These are phyloP conservation scores for Hypholoma fasciculare DNA, from an alignment of 768 basidiomycete genomes.

Conservation along the genomic window DNA sequence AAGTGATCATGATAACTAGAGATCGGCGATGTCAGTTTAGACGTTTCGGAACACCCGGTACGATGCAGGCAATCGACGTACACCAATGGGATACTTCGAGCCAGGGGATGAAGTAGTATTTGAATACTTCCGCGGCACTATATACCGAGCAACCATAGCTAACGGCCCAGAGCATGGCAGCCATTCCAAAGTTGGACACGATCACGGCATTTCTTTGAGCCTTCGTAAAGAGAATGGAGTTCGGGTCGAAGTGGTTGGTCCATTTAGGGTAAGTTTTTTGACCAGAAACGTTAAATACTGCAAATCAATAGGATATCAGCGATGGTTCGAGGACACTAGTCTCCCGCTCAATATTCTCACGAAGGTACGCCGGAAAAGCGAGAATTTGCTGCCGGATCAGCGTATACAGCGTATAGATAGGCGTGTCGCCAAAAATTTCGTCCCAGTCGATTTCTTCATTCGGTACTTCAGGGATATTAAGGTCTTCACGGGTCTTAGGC, in stretches of 20 bases:
- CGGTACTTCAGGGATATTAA: constrained; percentile 44
- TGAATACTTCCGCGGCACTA: constrained; percentile 41
- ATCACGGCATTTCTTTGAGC: constrained; percentile 52
- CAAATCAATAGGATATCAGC: constrained; percentile 8
- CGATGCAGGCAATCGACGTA: constrained; percentile 21
- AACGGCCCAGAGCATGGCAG: constrained; percentile 44
- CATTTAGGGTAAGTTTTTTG: constrained; percentile 58
- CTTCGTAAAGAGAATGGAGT: constrained; percentile 55
- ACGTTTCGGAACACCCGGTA: too few relatives aligned
- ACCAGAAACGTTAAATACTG: constrained; percentile 64
- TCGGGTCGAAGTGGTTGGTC: constrained; percentile 69
- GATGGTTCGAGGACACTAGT: constrained; percentile 6
- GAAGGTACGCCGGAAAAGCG: constrained; percentile 61
- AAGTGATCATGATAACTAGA: constrained; percentile 54
- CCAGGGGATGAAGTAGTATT: constrained; percentile 56
- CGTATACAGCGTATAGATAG: constrained; percentile 57
- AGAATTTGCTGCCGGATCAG: constrained; percentile 58
- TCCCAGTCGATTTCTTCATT: constrained; percentile 45
- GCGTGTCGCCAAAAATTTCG: constrained; percentile 59
- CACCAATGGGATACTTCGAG: constrained; percentile 57
- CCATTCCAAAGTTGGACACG: constrained; percentile 58
- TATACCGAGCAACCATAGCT: constrained; percentile 33
- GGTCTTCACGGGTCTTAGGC: constrained; percentile 57
- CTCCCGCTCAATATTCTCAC: constrained; percentile 32
- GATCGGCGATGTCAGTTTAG: neutral